phyloP scores from a whole-genome alignment of 2,329 filamentous ascomycete species.

The Penicillium sp. region DNA sequence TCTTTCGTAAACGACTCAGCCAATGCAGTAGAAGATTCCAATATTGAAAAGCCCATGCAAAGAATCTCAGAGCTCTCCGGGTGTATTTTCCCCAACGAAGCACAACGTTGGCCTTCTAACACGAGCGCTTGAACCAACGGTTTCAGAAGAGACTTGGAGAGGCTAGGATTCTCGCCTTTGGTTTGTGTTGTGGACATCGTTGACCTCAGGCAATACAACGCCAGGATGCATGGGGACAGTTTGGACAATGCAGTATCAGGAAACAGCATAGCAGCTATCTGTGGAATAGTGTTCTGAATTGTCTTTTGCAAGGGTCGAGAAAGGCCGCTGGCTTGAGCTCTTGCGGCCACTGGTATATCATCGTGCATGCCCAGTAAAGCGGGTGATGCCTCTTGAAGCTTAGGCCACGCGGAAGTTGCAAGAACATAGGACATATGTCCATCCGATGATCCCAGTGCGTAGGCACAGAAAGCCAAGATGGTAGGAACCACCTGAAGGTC shows the following conservation, averaged over 20 bases:
- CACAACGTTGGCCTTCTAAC: slow-evolving; percentile 5
- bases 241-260: slow-evolving; percentile 11
- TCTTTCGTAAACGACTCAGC: slow-evolving; percentile 21
- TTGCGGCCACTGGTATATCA: slow-evolving; percentile 22
- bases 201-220: slow-evolving; percentile 28
- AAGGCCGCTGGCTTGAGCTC: slow-evolving; percentile 18
- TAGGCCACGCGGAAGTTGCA: slow-evolving; percentile 25
- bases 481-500: slow-evolving; percentile 46
- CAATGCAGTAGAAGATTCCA: slow-evolving; percentile 33
- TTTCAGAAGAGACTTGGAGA: slow-evolving; percentile 23
- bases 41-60: slow-evolving; percentile 27
- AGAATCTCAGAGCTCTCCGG: slow-evolving; percentile 20
- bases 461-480: slow-evolving; percentile 29
- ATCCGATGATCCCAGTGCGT: slow-evolving; percentile 24
- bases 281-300: slow-evolving; percentile 22
- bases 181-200: slow-evolving; percentile 28
- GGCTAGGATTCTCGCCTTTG: slow-evolving; percentile 23
- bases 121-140: slow-evolving; percentile 27
- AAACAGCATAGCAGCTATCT: slow-evolving; percentile 22
- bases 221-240: slow-evolving; percentile 28
- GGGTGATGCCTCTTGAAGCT: slow-evolving; percentile 24
- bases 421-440: slow-evolving; percentile 24
- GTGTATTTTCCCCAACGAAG: background rate
- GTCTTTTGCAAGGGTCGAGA: slow-evolving; percentile 27
- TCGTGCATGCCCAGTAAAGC: slow-evolving; percentile 23